Conservation (phyloP, 208 protist species). For the Leishmania aethiopica region DNA sequence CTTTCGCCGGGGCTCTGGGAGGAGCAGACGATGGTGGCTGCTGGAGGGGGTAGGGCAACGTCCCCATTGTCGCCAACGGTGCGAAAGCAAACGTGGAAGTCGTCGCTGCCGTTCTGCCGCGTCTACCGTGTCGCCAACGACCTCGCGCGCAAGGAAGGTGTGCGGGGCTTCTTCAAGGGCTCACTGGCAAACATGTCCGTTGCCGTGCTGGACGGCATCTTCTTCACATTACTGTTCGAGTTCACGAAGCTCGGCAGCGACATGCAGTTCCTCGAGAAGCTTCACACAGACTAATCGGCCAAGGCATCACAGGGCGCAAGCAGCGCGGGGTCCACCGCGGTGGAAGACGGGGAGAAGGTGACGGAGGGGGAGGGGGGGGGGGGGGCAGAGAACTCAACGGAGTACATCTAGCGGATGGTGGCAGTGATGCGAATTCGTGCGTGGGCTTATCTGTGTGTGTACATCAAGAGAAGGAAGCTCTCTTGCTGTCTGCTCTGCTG, state of each 20-base stretch:
- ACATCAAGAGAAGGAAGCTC: not conserved
- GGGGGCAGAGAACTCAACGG: not conserved
- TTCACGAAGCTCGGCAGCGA: constrained; percentile 88
- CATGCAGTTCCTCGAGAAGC: constrained; percentile 52
- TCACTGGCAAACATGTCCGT: constrained; percentile 69
- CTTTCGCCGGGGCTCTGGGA: constrained; percentile 42
- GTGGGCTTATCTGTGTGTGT: not conserved
- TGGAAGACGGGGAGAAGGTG: not conserved
- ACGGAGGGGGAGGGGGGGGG: not conserved
- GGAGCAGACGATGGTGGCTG: not conserved
- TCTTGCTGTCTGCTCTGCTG: not conserved
- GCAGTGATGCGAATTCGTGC: not conserved
- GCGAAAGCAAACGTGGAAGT: constrained; percentile 15
- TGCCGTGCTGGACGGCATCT: constrained; percentile 75
- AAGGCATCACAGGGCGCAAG: not conserved
- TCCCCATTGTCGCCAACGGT: not conserved
- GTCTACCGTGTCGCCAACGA: constrained; percentile 48
- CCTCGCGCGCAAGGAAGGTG: constrained; percentile 59
- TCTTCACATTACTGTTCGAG: constrained; percentile 87
- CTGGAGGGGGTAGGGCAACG: not conserved
- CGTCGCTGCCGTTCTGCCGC: constrained; percentile 29
- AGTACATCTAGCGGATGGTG: not conserved
- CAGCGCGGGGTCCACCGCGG: not conserved
- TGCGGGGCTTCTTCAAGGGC: constrained; percentile 83
- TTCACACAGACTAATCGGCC: constrained; percentile 11